Base-by-base conservation (phyloP, 2,329 filamentous ascomycete genomes). In the Ophiocordyceps camponoti-floridani region DNA sequence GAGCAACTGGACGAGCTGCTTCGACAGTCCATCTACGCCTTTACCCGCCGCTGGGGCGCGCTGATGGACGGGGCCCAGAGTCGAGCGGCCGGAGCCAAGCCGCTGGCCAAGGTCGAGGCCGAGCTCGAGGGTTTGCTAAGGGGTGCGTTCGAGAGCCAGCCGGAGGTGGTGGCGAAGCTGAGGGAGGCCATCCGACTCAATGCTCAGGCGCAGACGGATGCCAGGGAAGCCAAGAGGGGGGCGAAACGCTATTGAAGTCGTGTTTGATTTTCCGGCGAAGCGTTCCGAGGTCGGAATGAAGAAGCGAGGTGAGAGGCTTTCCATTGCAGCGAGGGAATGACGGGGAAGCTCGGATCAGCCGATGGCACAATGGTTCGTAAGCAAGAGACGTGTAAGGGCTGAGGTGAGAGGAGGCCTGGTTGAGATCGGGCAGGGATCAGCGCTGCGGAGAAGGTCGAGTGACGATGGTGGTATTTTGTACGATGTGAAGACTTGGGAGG, bases 1-100 rank as follows among this genome's bases (percentile, higher is more conserved):
- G 77, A 80, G 58, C 75, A 79, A 56, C 58, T 81, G 45, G 77
- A 81, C 49, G 75, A 77, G 51, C 58, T 79, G 47, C 59, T 81
- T 26, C 64, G 77, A 44, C 72, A 77, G 56, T 73, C 70, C 43
- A 81, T 81, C 45, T 76, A 73, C 38, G 69, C 67, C 2, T 80
- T 81, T 48, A 79, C 77, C 14, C 72, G 72, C 54, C 65, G 73
- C 35, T 81, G 76, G 70, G 70, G 69, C 4, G 61, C 62, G 4
- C 53, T 73, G 45, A 61, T 72, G 40, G 67, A 70, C 40, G 70
- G 73, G 5, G 68, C 70, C 2, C 61, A 60, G 45, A 62, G 62
- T 26, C 58, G 63, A 33, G 72, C 69, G 53, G 58, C 65, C 5
- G 23, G 23, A 4, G 70, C 65, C 6, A 70, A 67, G 55, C 68